Evolutionary conservation across 257 asterid species (phyloP), one percentile per base, ranked within the genome.

Genomic region (Plectranthus barbatus): DNA sequence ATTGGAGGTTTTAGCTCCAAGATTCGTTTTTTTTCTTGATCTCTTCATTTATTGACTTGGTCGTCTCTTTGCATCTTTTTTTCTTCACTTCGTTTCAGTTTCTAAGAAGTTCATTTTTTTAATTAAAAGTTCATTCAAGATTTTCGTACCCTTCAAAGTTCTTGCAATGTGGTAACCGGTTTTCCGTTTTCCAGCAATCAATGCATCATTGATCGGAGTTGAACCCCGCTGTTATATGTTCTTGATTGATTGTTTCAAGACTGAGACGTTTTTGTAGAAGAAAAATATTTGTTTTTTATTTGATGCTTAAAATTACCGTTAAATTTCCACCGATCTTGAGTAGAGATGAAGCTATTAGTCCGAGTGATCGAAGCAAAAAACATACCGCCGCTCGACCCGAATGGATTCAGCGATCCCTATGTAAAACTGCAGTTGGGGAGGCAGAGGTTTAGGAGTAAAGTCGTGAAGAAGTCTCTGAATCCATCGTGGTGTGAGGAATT

Each of bases 401-500:
- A 90, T 77, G 99, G 97, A 18, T 81, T 80, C 53, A 90, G 94
- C 76, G 97, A 93, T 77, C 97, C 99, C 23, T 93, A 93, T 65
- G 99, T 87, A 31, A 93, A 85, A 68, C 72, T 93, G 68, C 91
- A 84, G 80, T 47, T 93, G 76, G 99, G 97, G 19, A 93, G 62
- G 79, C 97, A 87, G 62, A 85, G 71, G 69, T 81, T 78, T 69
- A 80, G 67, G 80, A 87, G 84, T 60, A 90, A 90, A 79, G 97
- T 90, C 21, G 85, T 90, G 41, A 85, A 90, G 81, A 93, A 93
- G 79, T 72, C 81, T 71, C 74, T 93, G 78, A 93, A 79, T 42
- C 99, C 99, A 15, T 82, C 95, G 1, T 93, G 99, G 99, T 85
- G 94, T 47, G 96, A 93, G 76, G 99, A 93, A 42, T 90, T 90